Conservation (phyloP, 2,329 filamentous ascomycete species). For the Mycosphaerella arachidis region DNA sequence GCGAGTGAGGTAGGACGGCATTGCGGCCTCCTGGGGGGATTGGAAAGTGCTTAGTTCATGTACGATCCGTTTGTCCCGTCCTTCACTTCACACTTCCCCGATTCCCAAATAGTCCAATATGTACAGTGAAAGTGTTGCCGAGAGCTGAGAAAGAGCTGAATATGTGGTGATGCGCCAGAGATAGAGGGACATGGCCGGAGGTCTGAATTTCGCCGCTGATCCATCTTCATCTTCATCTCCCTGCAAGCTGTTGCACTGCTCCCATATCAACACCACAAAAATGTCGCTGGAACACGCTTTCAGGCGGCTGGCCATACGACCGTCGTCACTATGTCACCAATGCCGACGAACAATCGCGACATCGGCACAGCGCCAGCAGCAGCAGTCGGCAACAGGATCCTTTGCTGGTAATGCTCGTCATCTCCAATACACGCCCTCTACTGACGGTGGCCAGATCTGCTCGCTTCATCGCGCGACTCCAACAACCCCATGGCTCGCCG, state of each 20-base stretch:
- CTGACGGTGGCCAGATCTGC: neutral
- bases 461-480: neutral
- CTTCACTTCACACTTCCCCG: neutral
- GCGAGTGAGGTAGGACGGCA: conserved; percentile 59
- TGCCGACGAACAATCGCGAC: conserved; percentile 25
- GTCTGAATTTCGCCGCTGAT: neutral
- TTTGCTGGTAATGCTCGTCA: conserved; percentile 22
- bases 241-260: neutral
- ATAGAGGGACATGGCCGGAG: neutral
- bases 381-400: conserved; percentile 24
- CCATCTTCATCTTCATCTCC: neutral
- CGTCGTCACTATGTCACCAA: conserved; percentile 25
- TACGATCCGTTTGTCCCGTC: neutral
- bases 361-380: conserved; percentile 16
- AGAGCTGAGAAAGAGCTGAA: neutral
- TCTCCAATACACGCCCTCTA: neutral
- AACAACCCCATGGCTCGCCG: neutral
- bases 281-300: conserved; percentile 32
- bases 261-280: conserved; percentile 1
- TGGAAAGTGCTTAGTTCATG: conserved; percentile 2
- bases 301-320: conserved; percentile 23
- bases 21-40: conserved; percentile 26
- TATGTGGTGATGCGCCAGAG: neutral
- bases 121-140: conserved; percentile 3
- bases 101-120: neutral